Conservation (phyloP, 1,284 basidiomycete genomes). For the Lignosus rhinocerotis region DNA sequence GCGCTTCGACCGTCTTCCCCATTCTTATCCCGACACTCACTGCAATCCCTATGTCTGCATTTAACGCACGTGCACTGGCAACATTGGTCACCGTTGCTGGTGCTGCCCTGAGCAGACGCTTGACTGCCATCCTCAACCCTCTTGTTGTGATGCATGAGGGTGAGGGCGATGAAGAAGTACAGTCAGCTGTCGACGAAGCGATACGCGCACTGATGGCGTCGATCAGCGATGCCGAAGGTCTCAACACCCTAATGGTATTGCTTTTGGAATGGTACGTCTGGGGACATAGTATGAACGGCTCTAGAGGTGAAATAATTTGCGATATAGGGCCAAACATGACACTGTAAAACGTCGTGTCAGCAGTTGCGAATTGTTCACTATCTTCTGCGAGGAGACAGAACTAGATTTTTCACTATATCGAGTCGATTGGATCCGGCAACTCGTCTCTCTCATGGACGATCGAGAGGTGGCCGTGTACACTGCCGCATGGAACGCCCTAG, state of each 20-base stretch:
- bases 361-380: slow-evolving; percentile 75
- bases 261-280: slow-evolving; percentile 81
- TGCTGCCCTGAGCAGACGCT: slow-evolving; percentile 80
- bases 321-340: slow-evolving; percentile 74
- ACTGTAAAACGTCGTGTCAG: slow-evolving; percentile 72
- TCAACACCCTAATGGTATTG: slow-evolving; percentile 86
- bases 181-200: slow-evolving; percentile 75
- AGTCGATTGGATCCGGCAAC: slow-evolving; percentile 94
- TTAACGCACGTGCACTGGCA: slow-evolving; percentile 93
- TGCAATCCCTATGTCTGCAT: slow-evolving; percentile 87
- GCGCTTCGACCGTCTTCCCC: slow-evolving; percentile 94
- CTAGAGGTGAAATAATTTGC: not conserved
- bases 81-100: slow-evolving; percentile 94
- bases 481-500: slow-evolving; percentile 83
- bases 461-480: slow-evolving; percentile 72
- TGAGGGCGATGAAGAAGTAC: slow-evolving; percentile 70
- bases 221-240: slow-evolving; percentile 80
- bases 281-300: not conserved
- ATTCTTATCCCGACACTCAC: slow-evolving; percentile 96
- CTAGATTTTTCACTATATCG: slow-evolving; percentile 84
- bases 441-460: slow-evolving; percentile 88
- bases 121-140: slow-evolving; percentile 76
- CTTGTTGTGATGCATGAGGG: slow-evolving; percentile 66
- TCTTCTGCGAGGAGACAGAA: slow-evolving; percentile 82
- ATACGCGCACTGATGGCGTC: slow-evolving; percentile 74